Conservation (phyloP, 2,329 filamentous ascomycete genomes). For the Claviceps africana region DNA sequence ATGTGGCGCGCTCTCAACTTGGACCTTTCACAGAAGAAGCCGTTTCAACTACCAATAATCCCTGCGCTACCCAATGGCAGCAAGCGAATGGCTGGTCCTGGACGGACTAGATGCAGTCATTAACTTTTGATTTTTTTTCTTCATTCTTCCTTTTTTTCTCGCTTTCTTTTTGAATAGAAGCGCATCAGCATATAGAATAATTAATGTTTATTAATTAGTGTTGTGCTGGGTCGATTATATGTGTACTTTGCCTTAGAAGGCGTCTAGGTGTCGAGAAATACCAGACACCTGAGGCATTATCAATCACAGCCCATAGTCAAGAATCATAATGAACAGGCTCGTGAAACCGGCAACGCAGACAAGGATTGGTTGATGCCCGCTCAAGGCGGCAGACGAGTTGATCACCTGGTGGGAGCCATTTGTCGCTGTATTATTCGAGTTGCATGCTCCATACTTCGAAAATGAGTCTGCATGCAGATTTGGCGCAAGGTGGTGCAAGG, state of each 20-base stretch:
- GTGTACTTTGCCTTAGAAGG: neutral
- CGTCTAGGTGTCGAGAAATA: neutral
- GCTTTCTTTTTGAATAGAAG: neutral
- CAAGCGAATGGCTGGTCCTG: slow-evolving; percentile 15
- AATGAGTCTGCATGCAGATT: too few relatives aligned
- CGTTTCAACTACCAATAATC: slow-evolving; percentile 22
- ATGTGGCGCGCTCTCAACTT: slow-evolving; percentile 65
- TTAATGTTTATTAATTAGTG: neutral
- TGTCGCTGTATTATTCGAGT: too few relatives aligned
- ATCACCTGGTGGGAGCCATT: too few relatives aligned
- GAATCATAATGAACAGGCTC: too few relatives aligned
- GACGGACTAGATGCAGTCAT: slow-evolving; percentile 12
- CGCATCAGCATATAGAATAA: neutral
- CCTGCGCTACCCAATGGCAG: slow-evolving; percentile 19
- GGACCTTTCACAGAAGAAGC: slow-evolving; percentile 30
- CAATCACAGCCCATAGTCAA: too few relatives aligned
- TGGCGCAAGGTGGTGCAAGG: too few relatives aligned
- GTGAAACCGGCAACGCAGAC: too few relatives aligned
- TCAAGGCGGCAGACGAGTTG: too few relatives aligned
- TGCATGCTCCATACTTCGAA: too few relatives aligned
- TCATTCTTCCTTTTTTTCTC: neutral
- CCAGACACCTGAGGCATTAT: neutral
- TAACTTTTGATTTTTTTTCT: neutral
- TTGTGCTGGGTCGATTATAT: neutral
- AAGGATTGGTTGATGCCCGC: too few relatives aligned